Evolutionary conservation across 768 basidiomycete species (phyloP), one percentile per base, ranked within the genome.

Genomic region (Boletus rubescentipes): DNA sequence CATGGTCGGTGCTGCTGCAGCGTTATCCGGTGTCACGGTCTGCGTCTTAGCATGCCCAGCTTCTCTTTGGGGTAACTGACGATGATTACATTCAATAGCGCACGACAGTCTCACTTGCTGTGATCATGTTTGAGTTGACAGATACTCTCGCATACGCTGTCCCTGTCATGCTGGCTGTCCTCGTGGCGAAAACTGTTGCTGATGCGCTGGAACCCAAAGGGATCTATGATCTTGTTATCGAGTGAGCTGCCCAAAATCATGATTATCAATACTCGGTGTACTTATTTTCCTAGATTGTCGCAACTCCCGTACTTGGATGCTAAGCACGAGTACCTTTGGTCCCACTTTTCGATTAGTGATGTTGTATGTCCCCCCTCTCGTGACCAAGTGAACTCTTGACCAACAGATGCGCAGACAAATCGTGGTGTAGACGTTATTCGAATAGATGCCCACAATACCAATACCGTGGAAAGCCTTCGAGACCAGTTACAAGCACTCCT

Each of bases 181-280:
- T 98, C 20, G 88, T 94, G 18, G 70, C 71, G 10, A 71, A 71
- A 55, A 70, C 70, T 11, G 64, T 73, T 37, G 68, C 72, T 40
- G 59, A 72, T 63, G 61, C 58, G 48, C 53, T 71, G 52, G 62
- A 73, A 36, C 91, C 91, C 3, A 93, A 94, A 65, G 94, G 94
- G 9, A 98, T 99, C 51, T 99, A 98, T 66, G 97, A 99, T 69
- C 82, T 98, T 35, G 93, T 93, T 53, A 98, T 98, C 51, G 92
- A 94, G 77, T 86, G 42, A 53, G 63, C 2, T 37, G 16, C 34
- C 54, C 51, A 14, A 20, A 16, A 12, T 46, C 9, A 51, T 43
- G 11, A 23, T 30, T 11, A 30, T 6, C 26, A 30, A 9, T 55
- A 14, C 12, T 57, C 40, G 54, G 16, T 30, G 14, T 26, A 35